Base-by-base conservation (phyloP, 169 alveolate species). In the Plasmodium inui region DNA sequence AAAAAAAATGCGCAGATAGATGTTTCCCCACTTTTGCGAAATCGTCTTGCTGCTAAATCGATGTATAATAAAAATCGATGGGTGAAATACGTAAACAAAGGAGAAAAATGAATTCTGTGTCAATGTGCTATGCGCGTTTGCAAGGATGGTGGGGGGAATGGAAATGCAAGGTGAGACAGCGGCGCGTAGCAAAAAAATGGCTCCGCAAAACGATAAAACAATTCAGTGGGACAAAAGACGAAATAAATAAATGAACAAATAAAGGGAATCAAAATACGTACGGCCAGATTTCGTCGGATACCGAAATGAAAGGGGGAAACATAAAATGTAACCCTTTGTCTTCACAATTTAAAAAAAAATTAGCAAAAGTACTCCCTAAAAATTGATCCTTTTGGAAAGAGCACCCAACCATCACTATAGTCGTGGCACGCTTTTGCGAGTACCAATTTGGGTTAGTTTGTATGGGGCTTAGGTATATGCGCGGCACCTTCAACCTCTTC, bases 241-340 rank as follows among this genome's bases (percentile, higher is more conserved):
- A 57, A 61, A 55, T 82, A 53, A 53, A 82, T 55, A 82, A 82
- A 57, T 82, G 22, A 82, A 53, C 80, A 82, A 82, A 82, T 82
- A n/a, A 9, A 44, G 3, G 10, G 9, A 79, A 82, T 30, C 70
- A 82, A 82, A 30, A 55, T 55, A 3, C 26, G 41, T 73, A 30
- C 90, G 44, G 80, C 1, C 32, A 57, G 14, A 67, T 67, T 67
- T 67, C 76, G 3, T 19, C 39, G 50, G 17, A 37, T 41, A 80
- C 32, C 30, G 4, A 22, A 50, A 41, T 19, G 61, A 41, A 80
- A 26, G 61, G 67, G 73, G 34, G 4, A 22, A 80, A 76, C 19
- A 14, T 22, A 76, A 76, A 76, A 76, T 76, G 41, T 39, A 7
- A 8, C 76, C n/a, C 39, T 67, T n/a, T 26, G 12, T 67, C 76